phyloP scores from a whole-genome alignment of 2,329 filamentous ascomycete species.

The Cadophora sp. region DNA sequence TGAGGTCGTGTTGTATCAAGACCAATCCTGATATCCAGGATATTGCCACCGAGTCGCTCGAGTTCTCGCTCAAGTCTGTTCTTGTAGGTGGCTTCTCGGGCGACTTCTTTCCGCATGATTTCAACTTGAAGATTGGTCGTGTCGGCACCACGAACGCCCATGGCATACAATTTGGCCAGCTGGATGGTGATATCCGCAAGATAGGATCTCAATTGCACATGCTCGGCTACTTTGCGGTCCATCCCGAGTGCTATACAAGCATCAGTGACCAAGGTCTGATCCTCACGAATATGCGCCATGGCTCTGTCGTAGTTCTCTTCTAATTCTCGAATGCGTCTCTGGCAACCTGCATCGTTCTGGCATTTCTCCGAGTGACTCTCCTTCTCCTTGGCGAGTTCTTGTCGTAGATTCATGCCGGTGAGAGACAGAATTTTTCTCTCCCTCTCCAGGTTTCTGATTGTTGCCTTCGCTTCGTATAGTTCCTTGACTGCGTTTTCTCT shows the following conservation, averaged over 20 bases:
- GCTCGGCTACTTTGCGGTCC: conserved; percentile 2
- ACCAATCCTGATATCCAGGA: conserved; percentile 19
- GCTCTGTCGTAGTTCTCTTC: conserved; percentile 7
- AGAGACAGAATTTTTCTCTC: neutral
- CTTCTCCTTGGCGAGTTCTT: conserved; percentile 22
- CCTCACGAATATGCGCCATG: conserved; percentile 2
- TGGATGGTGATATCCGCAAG: conserved; percentile 3
- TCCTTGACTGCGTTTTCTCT: neutral
- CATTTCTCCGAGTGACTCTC: conserved; percentile 18
- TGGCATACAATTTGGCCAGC: neutral
- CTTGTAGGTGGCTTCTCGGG: conserved; percentile 11
- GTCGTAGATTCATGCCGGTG: conserved; percentile 7
- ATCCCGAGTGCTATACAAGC: conserved; percentile 15
- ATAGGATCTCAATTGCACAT: conserved; percentile 15
- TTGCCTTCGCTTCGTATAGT: conserved; percentile 3
- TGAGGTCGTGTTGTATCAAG: conserved; percentile 15
- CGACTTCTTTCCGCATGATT: neutral
- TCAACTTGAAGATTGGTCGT: conserved; percentile 11
- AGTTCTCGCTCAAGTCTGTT: conserved; percentile 21
- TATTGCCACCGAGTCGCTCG: conserved; percentile 20
- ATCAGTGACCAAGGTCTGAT: conserved; percentile 14
- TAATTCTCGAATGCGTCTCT: conserved; percentile 16
- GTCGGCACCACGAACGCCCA: conserved; percentile 13
- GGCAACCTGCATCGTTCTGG: conserved; percentile 19
- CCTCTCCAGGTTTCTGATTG: conserved; percentile 2